A percentile compares a stretch with the other conserved stretches of the same genome.
Conservation (phyloP, 306 rosid species). For the Quillaja saponaria region DNA sequence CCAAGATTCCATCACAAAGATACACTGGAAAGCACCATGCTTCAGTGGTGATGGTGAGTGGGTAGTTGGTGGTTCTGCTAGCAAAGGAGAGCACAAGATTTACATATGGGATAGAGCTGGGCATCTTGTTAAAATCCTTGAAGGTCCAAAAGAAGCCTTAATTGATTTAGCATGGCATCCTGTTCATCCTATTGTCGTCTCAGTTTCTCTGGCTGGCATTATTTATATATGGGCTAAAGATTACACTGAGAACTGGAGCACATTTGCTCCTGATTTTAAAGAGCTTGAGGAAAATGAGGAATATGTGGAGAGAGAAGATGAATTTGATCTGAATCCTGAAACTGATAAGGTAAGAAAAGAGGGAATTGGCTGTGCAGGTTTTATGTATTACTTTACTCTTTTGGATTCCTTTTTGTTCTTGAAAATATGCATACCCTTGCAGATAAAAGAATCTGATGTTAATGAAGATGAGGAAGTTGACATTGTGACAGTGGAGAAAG, state of each 20-base stretch:
- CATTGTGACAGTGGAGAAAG: conserved; percentile 73
- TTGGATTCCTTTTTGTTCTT: conserved; percentile 5
- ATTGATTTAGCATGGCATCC: conserved; percentile 99
- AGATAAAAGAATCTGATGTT: conserved; percentile 77
- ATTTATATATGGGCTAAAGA: conserved; percentile 98
- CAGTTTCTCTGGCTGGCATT: conserved; percentile 85
- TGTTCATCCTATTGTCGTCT: conserved; percentile 83
- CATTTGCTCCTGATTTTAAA: conserved; percentile 98
- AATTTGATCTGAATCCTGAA: conserved; percentile 91
- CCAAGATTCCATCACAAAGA: conserved; percentile 90
- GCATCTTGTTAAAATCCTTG: conserved; percentile 92
- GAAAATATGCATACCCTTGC: conserved; percentile 29
- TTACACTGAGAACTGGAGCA: conserved; percentile 98
- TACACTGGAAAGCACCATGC: conserved; percentile 99
- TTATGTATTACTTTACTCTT: not conserved
- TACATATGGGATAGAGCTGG: conserved; percentile 98
- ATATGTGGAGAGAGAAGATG: conserved; percentile 91
- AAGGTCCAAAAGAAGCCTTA: conserved; percentile 98
- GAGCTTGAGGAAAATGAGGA: conserved; percentile 99
- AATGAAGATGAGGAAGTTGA: conserved; percentile 91
- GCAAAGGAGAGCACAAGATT: conserved; percentile 99
- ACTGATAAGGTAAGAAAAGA: conserved; percentile 68
- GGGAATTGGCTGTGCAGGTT: conserved; percentile 11
- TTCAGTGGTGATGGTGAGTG: conserved; percentile 99
- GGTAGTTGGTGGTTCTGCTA: conserved; percentile 97